Evolutionary conservation across 2,329 filamentous ascomycete species (phyloP).

Genomic region (Hyphodiscus sp.): DNA sequence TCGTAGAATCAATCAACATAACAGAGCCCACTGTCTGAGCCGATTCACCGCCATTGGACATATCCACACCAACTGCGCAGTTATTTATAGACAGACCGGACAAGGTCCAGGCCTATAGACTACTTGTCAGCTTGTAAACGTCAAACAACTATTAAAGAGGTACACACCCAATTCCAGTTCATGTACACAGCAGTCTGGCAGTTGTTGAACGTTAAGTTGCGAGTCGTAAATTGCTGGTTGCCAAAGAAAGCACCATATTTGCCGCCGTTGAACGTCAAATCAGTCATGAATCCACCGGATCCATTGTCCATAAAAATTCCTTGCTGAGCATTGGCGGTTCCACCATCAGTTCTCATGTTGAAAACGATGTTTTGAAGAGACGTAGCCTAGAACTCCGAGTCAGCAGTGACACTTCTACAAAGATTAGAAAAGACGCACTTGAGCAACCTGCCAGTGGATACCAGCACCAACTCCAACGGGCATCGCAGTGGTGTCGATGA

Average conservation of each 20-base stretch:
- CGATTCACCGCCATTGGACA: conserved; percentile 57
- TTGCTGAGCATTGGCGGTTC: conserved; percentile 57
- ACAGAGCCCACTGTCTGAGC: conserved; percentile 78
- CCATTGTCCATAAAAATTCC: conserved; percentile 84
- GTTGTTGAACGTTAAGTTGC: conserved; percentile 75
- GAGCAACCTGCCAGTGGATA: conserved; percentile 79
- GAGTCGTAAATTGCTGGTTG: conserved; percentile 81
- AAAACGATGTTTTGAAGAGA: conserved; percentile 76
- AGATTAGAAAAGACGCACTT: too few relatives aligned
- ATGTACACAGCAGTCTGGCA: conserved; percentile 80
- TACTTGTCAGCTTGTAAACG: neutral
- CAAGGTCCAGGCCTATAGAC: conserved; percentile 57
- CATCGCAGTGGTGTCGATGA: conserved; percentile 67
- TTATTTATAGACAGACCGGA: conserved; percentile 70
- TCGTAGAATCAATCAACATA: conserved; percentile 71
- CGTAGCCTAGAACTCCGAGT: conserved; percentile 51
- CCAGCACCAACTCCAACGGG: conserved; percentile 56
- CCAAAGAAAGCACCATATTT: conserved; percentile 72
- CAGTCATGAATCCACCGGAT: conserved; percentile 76
- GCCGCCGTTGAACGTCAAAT: conserved; percentile 78
- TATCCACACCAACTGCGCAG: conserved; percentile 70
- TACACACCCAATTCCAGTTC: conserved; percentile 77
- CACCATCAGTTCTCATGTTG: conserved; percentile 65
- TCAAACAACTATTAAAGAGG: neutral
- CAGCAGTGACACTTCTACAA: too few relatives aligned